phyloP scores from a whole-genome alignment of 345 rosid species.

The Nephelium lappaceum region DNA sequence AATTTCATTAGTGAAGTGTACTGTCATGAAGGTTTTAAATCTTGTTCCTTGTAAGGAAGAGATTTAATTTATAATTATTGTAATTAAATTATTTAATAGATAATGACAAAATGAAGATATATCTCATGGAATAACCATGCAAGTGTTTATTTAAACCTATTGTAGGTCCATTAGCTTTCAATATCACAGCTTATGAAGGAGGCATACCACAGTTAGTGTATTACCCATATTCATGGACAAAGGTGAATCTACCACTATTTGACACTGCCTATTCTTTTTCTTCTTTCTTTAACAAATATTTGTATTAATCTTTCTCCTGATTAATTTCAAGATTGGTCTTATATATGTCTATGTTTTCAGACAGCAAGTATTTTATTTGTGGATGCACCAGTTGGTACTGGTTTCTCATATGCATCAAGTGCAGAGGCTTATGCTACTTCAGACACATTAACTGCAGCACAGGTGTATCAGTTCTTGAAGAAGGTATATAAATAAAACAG shows the following conservation, averaged over 20 bases:
- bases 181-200: constrained; percentile 33
- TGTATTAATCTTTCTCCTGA: too few relatives aligned
- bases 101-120: too few relatives aligned
- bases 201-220: constrained; percentile 30
- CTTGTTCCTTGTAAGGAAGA: too few relatives aligned
- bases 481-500: constrained; percentile 17
- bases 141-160: neutral
- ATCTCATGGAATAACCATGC: neutral
- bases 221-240: constrained; percentile 37
- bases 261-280: neutral
- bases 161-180: constrained; percentile 39
- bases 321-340: neutral
- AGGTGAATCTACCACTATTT: constrained; percentile 7
- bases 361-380: constrained; percentile 27
- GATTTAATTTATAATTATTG: too few relatives aligned
- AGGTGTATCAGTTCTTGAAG: constrained; percentile 28
- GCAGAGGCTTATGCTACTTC: constrained; percentile 27
- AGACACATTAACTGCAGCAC: constrained; percentile 29
- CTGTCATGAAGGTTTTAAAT: too few relatives aligned
- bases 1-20: too few relatives aligned
- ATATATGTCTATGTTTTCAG: neutral
- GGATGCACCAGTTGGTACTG: constrained; percentile 40
- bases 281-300: too few relatives aligned
- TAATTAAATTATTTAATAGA: too few relatives aligned
- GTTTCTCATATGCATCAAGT: constrained; percentile 35